phyloP scores from a whole-genome alignment of 148 eudicot genomes.

The Camellia granthamiana region DNA sequence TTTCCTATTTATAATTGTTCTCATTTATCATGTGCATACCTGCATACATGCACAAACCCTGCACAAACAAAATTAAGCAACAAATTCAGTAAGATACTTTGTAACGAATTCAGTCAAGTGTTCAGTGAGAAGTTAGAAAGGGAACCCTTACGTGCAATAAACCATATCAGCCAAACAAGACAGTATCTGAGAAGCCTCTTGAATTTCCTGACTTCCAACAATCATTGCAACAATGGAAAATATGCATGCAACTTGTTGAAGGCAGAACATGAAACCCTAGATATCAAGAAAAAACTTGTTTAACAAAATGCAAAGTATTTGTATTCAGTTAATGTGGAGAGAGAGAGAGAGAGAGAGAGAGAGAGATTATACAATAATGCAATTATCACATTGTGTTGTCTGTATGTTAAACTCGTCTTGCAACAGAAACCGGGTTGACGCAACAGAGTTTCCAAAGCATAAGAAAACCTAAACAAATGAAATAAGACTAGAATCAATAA shows the following conservation, averaged over 20 bases:
- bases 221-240: constrained; percentile 83
- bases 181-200: constrained; percentile 75
- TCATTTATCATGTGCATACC: constrained; percentile 42
- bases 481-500: background rate
- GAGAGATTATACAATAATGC: constrained; percentile 79
- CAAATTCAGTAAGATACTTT: constrained; percentile 22
- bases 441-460: constrained; percentile 91
- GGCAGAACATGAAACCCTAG: constrained; percentile 92
- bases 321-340: background rate
- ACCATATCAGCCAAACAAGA: constrained; percentile 67
- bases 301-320: background rate
- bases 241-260: constrained; percentile 95
- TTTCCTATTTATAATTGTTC: background rate
- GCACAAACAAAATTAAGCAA: constrained; percentile 25
- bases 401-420: constrained; percentile 98
- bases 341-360: constrained; percentile 26
- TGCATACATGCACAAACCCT: constrained; percentile 99
- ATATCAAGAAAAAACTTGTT: constrained; percentile 14
- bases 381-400: constrained; percentile 91
- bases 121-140: constrained; percentile 4
- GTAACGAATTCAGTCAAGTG: background rate
- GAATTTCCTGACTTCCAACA: constrained; percentile 78
- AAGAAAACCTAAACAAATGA: constrained; percentile 49
- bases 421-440: constrained; percentile 86
- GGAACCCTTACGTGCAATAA: constrained; percentile 79